Evolutionary conservation across 2,329 filamentous ascomycete genomes (phyloP), one percentile per base, ranked within the genome.

Genomic region (Cadophora gregata): DNA sequence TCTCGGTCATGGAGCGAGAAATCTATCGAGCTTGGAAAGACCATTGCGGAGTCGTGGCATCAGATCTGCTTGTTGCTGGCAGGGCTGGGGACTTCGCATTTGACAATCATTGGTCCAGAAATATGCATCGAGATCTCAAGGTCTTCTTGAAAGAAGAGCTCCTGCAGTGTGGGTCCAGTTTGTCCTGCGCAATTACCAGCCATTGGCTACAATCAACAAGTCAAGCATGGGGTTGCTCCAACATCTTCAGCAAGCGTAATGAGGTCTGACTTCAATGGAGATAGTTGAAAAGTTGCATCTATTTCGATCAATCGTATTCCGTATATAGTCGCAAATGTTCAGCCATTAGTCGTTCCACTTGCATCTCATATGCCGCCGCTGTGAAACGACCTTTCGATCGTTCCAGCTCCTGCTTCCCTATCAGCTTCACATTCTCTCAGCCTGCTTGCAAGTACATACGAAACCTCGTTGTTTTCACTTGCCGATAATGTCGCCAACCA

Each of bases 171-270:
- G 53, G 53, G n/a, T 38, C 53, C 31, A 24, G 19, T 31, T 24
- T 36, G 24, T 7, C 24, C 38, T 56, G 29, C 53, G 53, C 31
- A 56, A 56, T 38, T 56, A 12, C n/a, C 31, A 36, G 21, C 31
- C 14, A 56, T 56, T 38, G 53, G 53, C 53, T 21, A 5, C n/a
- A n/a, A 36, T 4, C 31, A 21, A 24, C 9, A 33, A 24, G 10
- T 36, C 53, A 56, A 56, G 53, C 36, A 56, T 25, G 31, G 31
- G 53, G 31, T 56, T 36, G 31, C 27, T 33, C 10, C 33, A 42
- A 19, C 31, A 24, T 56, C 31, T 27, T 27, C 27, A 55, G 27
- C 31, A n/a, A 16, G 29, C 14, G 51, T 10, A n/a, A 38, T 56
- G n/a, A 19, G 4, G 9, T 24, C 19, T 12, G 6, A 16, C 48